A percentile compares a stretch with the other conserved stretches of the same genome.
phyloP scores from a whole-genome alignment of 1,139 yeast genomes.

The Saccharomyces pastorianus region DNA sequence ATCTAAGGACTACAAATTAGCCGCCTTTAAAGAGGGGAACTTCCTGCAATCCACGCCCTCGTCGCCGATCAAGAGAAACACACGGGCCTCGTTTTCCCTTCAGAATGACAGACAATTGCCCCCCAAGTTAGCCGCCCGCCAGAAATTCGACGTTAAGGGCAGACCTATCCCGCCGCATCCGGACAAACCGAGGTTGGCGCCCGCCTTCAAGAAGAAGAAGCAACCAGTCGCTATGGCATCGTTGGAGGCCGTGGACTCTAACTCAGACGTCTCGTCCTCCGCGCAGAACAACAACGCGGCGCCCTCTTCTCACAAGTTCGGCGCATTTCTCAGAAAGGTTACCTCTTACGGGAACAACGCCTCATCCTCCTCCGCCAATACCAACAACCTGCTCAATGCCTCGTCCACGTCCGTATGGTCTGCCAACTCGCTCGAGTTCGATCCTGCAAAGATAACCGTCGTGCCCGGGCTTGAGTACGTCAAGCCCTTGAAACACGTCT shows the following conservation, averaged over 20 bases:
- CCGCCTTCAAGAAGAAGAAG: constrained; percentile 34
- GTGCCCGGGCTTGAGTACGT: constrained; percentile 38
- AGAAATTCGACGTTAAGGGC: constrained; percentile 32
- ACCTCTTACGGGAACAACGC: constrained; percentile 21
- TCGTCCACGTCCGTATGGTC: constrained; percentile 5
- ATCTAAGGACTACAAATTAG: constrained; percentile 29
- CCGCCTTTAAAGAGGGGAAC: constrained; percentile 25
- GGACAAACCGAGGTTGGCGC: constrained; percentile 38
- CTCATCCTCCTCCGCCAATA: constrained; percentile 3
- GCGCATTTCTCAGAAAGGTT: constrained; percentile 29
- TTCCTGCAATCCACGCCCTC: not conserved
- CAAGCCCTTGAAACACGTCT: constrained; percentile 51
- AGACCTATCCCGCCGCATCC: constrained; percentile 45
- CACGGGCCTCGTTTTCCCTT: not conserved
- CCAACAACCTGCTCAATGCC: constrained; percentile 6
- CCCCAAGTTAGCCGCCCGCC: not conserved
- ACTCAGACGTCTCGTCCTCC: not conserved
- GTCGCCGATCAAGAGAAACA: not conserved
- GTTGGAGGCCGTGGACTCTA: not conserved
- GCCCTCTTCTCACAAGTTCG: constrained; percentile 25
- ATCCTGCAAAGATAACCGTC: constrained; percentile 14
- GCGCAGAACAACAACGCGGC: constrained; percentile 3
- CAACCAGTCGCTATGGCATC: not conserved
- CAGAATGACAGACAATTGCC: not conserved
- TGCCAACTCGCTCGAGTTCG: constrained; percentile 5